Evolutionary conservation across 73 alveolate species (phyloP).

Genomic region (Paramecium primaurelia): DNA sequence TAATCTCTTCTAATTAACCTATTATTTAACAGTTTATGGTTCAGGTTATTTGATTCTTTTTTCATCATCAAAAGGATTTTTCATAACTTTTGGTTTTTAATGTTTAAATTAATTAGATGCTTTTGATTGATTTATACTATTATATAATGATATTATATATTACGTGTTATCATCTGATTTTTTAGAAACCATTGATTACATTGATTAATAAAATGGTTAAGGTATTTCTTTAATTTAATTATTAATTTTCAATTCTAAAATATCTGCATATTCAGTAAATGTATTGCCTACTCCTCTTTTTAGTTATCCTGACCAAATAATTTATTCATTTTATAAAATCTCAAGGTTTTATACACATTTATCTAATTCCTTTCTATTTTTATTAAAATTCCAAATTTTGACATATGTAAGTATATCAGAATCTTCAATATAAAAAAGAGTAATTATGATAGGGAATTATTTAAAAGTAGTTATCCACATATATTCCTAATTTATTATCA

Average conservation of each 20-base stretch:
- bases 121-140: neutral
- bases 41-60: neutral
- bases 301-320: conserved; percentile 46
- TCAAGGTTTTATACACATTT: conserved; percentile 64
- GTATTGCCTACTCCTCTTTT: conserved; percentile 65
- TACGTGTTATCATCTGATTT: neutral
- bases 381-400: conserved; percentile 72
- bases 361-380: conserved; percentile 60
- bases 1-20: neutral
- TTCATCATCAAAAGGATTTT: conserved; percentile 27
- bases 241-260: neutral
- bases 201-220: neutral
- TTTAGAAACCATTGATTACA: conserved; percentile 3
- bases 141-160: neutral
- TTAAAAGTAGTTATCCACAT: conserved; percentile 65
- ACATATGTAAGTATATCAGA: conserved; percentile 45
- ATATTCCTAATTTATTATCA: conserved; percentile 63
- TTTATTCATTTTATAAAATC: conserved; percentile 34
- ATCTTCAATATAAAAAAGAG: neutral
- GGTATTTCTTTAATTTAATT: neutral
- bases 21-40: neutral
- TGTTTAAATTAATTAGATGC: neutral
- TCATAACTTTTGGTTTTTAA: neutral
- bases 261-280: conserved; percentile 58
- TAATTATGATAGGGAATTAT: conserved; percentile 45